Evolutionary conservation across 2,329 filamentous ascomycete genomes (phyloP), one percentile per base, ranked within the genome.

Genomic region (Hawksworthiomyces lignivorus): DNA sequence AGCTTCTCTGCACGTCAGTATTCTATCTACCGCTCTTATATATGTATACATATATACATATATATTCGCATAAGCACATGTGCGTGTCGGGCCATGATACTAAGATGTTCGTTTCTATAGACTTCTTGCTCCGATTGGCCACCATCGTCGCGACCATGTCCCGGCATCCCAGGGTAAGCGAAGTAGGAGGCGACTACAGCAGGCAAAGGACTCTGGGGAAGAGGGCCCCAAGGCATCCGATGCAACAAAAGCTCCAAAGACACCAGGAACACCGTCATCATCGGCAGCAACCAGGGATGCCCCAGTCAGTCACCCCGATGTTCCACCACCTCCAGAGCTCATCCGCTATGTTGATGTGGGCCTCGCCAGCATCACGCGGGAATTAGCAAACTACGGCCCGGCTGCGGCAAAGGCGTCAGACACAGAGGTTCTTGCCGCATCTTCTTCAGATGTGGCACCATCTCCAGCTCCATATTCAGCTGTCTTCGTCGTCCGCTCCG

Each of bases 1-100:
- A 84, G 48, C 64, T 87, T 36, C 65, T 85, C 5, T 83, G 75
- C 72, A 73, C 67, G 82, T n/a, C n/a, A n/a, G n/a, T n/a, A n/a
- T n/a, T n/a, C n/a, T n/a, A n/a, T n/a, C n/a, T n/a, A n/a, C n/a
- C n/a, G n/a, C n/a, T n/a, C n/a, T n/a, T n/a, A n/a, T n/a, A n/a
- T n/a, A n/a, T n/a, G n/a, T n/a, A n/a, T n/a, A n/a, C n/a, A n/a
- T n/a, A n/a, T n/a, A n/a, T n/a, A n/a, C n/a, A n/a, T n/a, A n/a
- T n/a, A n/a, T n/a, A n/a, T n/a, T n/a, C n/a, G n/a, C n/a, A n/a
- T n/a, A n/a, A n/a, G n/a, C n/a, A n/a, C n/a, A n/a, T n/a, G n/a
- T n/a, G n/a, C n/a, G n/a, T n/a, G n/a, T n/a, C n/a, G n/a, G n/a
- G n/a, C n/a, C n/a, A n/a, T n/a, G n/a, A n/a, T n/a, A n/a, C n/a